Evolutionary conservation across 257 asterid genomes (phyloP).

Genomic region (Apocynum venetum): DNA sequence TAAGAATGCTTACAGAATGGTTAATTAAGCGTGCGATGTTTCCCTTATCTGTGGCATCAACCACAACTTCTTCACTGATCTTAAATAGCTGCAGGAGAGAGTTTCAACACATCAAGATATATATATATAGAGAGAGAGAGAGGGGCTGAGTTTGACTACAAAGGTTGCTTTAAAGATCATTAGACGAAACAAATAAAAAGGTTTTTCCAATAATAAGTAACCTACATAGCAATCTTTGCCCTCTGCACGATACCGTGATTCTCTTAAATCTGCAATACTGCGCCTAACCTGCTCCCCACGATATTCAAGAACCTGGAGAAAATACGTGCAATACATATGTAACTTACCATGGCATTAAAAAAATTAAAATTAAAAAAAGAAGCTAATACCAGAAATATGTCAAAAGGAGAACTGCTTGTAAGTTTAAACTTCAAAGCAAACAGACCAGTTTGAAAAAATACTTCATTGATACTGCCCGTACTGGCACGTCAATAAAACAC

Average conservation of each 20-base stretch:
- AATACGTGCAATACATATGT: slow-evolving; percentile 9
- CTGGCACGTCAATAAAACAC: too few relatives aligned
- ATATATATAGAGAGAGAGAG: not conserved
- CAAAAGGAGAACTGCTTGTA: not conserved
- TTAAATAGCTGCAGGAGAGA: slow-evolving; percentile 71
- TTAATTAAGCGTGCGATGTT: slow-evolving; percentile 94
- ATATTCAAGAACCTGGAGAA: slow-evolving; percentile 83
- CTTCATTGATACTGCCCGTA: not conserved
- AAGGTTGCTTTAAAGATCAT: not conserved
- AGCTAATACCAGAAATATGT: not conserved
- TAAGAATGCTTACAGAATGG: slow-evolving; percentile 67
- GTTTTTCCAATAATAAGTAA: not conserved
- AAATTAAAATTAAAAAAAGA: not conserved
- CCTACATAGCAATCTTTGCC: slow-evolving; percentile 98
- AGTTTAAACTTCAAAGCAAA: not conserved
- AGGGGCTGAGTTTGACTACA: not conserved
- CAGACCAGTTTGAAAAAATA: not conserved
- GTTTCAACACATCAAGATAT: not conserved
- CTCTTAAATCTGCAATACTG: slow-evolving; percentile 92
- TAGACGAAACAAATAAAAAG: not conserved
- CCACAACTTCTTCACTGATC: slow-evolving; percentile 96
- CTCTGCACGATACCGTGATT: slow-evolving; percentile 68
- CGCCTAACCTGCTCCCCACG: slow-evolving; percentile 98
- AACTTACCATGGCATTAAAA: not conserved
- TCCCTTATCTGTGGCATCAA: slow-evolving; percentile 97